Base-by-base conservation (phyloP, 75 land plant species). In the Selaginella tamariscina region DNA sequence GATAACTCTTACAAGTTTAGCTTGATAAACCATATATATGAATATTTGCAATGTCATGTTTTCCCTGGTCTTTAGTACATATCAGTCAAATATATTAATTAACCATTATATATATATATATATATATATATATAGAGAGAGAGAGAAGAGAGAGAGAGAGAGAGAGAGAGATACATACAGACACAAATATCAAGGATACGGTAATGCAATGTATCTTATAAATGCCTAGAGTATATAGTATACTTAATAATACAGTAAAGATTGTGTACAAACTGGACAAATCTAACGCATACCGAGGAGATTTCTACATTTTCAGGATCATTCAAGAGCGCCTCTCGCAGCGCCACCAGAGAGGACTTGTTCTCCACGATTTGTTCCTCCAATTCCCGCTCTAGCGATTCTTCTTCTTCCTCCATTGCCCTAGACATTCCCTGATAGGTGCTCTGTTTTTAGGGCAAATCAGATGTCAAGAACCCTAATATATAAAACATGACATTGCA, bases 231-330 rank as follows among this genome's bases (percentile, higher is more conserved):
- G 30, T 31, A 29, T 1, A 59, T 18, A 13, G 64, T 64, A 29
- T 28, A 11, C 22, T 2, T 1, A 21, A 68, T 29, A 65, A 21
- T 27, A 27, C 24, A 28, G 30, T 33, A 18, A 8, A 26, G 11
- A 71, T 13, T 23, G 1, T 18, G 2, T 18, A 55, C 24, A 32
- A 44, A 32, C n/a, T 27, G 32, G 23, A 68, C 8, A 20, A 49
- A 49, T 13, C 54, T 13, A 13, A 30, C 1, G 28, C 2, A 31
- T 54, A 81, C 81, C 81, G 56, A 54, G 49, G 78, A 71, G 31
- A 93, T 95, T 65, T 93, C 98, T 27, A 78, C 18, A 44, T 93
- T 86, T 62, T 72, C 31, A 30, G 84, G 88, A 44, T 93, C 98
- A 31, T 66, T 64, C 2, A 68, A 70, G 0, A 93, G 83, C 49